These are phyloP conservation scores for Chaetomiaceae sp. DNA, from an alignment of 2,329 filamentous ascomycete genomes.

Conservation along the genomic window DNA sequence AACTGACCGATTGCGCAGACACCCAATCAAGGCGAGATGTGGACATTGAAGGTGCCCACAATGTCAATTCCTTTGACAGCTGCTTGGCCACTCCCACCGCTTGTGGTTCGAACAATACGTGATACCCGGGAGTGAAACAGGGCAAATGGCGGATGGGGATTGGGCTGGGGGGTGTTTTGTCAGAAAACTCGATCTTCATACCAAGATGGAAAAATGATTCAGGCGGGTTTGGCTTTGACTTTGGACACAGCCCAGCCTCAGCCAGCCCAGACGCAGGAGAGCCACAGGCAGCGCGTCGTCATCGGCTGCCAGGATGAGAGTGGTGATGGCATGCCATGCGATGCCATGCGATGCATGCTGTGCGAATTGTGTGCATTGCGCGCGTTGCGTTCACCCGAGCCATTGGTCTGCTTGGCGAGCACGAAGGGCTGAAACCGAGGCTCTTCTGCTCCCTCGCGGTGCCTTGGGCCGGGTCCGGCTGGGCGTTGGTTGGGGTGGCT, in stretches of 20 bases:
- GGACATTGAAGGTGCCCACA: neutral
- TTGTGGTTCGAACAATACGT: neutral
- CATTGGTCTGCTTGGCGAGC: conserved; percentile 8
- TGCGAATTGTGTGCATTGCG: conserved; percentile 4
- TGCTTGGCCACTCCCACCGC: conserved; percentile 1
- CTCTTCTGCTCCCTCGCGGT: conserved; percentile 9
- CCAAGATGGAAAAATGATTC: no score
- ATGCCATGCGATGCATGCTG: conserved; percentile 2
- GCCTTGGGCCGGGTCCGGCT: conserved; percentile 3
- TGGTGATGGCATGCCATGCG: neutral
- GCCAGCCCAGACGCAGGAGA: no score
- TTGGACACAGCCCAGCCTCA: no score
- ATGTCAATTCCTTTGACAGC: neutral
- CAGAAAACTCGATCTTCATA: conserved; percentile 19
- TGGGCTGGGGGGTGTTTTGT: no score
- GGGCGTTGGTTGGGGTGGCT: neutral
- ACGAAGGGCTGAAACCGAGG: conserved; percentile 13
- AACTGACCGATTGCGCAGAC: neutral
- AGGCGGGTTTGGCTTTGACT: no score
- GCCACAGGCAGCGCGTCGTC: no score
- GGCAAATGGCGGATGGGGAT: conserved; percentile 1
- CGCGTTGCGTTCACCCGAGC: neutral
- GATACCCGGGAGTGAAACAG: neutral
- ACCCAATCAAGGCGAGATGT: conserved; percentile 10
- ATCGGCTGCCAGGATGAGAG: neutral